A percentile compares a stretch with the other conserved stretches of the same genome.
phyloP scores from a whole-genome alignment of 2,329 filamentous ascomycete genomes.

The Exophiala sp. region DNA sequence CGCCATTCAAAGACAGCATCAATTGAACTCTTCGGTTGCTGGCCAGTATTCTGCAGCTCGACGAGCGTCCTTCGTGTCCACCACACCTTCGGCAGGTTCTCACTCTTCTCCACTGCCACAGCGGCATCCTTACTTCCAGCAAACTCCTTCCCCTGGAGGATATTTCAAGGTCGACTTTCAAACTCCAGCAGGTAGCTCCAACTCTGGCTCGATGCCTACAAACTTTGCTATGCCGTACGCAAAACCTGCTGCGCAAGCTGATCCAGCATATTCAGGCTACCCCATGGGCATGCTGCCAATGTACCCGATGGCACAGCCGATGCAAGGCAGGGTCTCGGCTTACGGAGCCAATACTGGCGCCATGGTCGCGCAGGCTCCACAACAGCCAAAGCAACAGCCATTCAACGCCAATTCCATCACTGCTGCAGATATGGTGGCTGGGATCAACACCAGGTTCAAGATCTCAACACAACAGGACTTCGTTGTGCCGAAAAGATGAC shows the following conservation, averaged over 20 bases:
- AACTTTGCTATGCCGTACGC: neutral
- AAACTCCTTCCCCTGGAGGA: constrained; percentile 3
- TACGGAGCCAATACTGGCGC: neutral
- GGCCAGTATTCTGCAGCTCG: neutral
- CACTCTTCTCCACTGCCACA: neutral
- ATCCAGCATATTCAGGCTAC: neutral
- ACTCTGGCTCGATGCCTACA: neutral
- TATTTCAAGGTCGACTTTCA: constrained; percentile 13
- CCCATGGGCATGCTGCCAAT: neutral
- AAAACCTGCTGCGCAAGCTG: neutral
- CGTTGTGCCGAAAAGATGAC: constrained; percentile 14
- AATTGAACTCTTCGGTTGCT: neutral
- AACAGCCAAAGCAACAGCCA: neutral
- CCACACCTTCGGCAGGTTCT: neutral
- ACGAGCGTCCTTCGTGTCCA: neutral
- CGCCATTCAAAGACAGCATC: constrained; percentile 2
- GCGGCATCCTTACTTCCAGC: constrained; percentile 5
- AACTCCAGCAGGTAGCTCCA: neutral
- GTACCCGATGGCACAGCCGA: neutral
- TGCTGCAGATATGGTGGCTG: constrained; percentile 17
- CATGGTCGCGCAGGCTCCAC: neutral
- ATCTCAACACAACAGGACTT: constrained; percentile 13
- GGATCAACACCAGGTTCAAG: constrained; percentile 18
- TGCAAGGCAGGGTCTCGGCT: neutral
- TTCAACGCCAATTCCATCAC: constrained; percentile 7